These are phyloP conservation scores for Crithidia thermophila DNA, from an alignment of 208 protist species.

Conservation along the genomic window DNA sequence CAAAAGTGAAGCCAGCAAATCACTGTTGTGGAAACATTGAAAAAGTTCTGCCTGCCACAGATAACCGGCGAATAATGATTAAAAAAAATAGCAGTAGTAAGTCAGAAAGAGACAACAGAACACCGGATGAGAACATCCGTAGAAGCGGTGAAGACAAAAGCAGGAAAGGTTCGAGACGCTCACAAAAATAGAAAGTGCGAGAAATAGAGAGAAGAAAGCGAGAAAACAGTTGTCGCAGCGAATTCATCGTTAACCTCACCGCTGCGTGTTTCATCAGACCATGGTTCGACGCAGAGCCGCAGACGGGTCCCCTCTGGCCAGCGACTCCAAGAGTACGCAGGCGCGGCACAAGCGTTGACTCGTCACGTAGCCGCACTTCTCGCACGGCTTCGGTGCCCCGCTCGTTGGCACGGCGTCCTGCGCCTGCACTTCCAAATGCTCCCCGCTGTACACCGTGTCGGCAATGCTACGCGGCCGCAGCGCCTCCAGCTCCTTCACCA, in stretches of 20 bases:
- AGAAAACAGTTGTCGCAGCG: not conserved
- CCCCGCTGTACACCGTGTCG: slow-evolving; percentile 92
- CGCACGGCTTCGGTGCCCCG: slow-evolving; percentile 67
- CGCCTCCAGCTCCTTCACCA: slow-evolving; percentile 95
- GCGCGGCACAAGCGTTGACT: slow-evolving; percentile 93
- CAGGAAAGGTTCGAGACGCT: not conserved
- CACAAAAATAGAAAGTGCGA: not conserved
- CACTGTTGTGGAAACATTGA: too few species aligned
- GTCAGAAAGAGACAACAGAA: too few species aligned
- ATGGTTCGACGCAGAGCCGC: slow-evolving; percentile 38
- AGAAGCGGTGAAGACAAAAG: too few species aligned
- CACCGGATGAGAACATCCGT: too few species aligned
- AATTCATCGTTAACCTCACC: too few species aligned
- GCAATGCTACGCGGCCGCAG: slow-evolving; percentile 91
- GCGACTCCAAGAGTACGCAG: slow-evolving; percentile 92
- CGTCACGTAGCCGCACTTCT: slow-evolving; percentile 91
- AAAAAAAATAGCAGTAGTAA: too few species aligned
- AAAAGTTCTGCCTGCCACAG: too few species aligned
- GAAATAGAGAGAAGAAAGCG: not conserved
- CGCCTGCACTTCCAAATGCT: slow-evolving; percentile 76
- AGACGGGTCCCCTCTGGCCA: slow-evolving; percentile 72
- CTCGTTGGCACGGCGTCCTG: slow-evolving; percentile 34
- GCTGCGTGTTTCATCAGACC: not conserved
- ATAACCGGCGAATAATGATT: too few species aligned
- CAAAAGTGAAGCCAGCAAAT: too few species aligned